Evolutionary conservation across 352 stramenopile species (phyloP).

Genomic region (Pythium insidiosum): DNA sequence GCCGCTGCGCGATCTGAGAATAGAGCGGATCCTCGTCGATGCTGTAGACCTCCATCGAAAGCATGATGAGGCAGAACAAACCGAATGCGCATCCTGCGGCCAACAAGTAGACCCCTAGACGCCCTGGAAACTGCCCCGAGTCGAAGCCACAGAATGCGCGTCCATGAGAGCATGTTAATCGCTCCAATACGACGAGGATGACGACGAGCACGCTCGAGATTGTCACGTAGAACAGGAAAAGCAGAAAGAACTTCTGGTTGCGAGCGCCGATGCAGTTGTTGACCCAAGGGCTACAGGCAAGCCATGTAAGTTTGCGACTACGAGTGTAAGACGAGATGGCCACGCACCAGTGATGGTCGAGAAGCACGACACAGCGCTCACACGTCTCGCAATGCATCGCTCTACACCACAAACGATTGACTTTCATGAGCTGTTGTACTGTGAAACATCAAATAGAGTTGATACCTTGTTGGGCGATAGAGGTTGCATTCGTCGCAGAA

Average conservation of each 20-base stretch:
- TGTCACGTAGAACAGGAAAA: constrained; percentile 72
- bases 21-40: constrained; percentile 48
- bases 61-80: constrained; percentile 70
- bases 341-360: constrained; percentile 84
- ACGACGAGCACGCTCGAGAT: constrained; percentile 47
- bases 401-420: constrained; percentile 18
- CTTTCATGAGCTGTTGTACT: neutral
- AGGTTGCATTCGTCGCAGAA: constrained; percentile 80
- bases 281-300: constrained; percentile 56
- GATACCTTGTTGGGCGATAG: constrained; percentile 60
- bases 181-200: constrained; percentile 43
- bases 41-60: constrained; percentile 72
- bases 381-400: constrained; percentile 74
- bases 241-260: constrained; percentile 76
- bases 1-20: constrained; percentile 33
- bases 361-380: constrained; percentile 64
- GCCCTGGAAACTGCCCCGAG: constrained; percentile 44
- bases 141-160: constrained; percentile 47
- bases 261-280: constrained; percentile 84
- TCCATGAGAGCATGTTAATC: constrained; percentile 29
- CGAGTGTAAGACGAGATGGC: constrained; percentile 7
- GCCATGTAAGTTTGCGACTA: neutral
- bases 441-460: too few relatives aligned
- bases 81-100: constrained; percentile 62
- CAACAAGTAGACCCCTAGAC: constrained; percentile 55